phyloP scores from a whole-genome alignment of 2,329 filamentous ascomycete genomes.

The Botrytis elliptica region DNA sequence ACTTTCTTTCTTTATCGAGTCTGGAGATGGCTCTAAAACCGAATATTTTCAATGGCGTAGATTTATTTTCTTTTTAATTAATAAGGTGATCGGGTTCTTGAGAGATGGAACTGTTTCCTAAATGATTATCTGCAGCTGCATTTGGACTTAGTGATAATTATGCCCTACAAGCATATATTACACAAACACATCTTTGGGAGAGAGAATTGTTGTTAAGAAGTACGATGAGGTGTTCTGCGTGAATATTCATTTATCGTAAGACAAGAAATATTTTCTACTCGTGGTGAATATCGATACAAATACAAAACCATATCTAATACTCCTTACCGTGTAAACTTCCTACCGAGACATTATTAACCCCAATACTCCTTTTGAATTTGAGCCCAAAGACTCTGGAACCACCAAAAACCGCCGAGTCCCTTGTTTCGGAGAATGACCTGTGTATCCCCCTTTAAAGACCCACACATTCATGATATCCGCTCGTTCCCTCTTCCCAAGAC shows the following conservation, averaged over 20 bases:
- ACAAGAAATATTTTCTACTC: neutral
- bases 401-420: neutral
- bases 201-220: neutral
- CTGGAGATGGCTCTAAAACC: neutral
- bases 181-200: neutral
- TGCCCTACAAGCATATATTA: too few relatives aligned
- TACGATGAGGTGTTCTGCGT: too few relatives aligned
- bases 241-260: neutral
- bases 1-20: neutral
- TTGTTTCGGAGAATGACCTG: neutral
- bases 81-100: neutral
- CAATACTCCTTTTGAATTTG: neutral
- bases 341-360: neutral
- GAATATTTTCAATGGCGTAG: neutral
- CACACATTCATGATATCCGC: slow-evolving; percentile 38
- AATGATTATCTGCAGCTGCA: too few relatives aligned
- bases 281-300: neutral
- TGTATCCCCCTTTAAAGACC: neutral
- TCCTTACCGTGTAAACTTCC: neutral
- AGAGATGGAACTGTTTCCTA: neutral
- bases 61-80: neutral
- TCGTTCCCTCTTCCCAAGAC: neutral
- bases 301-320: neutral
- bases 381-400: neutral
- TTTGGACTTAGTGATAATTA: neutral